Conservation (phyloP, 202 grass and related monocot species). For the Schoenoplectus triqueter region DNA sequence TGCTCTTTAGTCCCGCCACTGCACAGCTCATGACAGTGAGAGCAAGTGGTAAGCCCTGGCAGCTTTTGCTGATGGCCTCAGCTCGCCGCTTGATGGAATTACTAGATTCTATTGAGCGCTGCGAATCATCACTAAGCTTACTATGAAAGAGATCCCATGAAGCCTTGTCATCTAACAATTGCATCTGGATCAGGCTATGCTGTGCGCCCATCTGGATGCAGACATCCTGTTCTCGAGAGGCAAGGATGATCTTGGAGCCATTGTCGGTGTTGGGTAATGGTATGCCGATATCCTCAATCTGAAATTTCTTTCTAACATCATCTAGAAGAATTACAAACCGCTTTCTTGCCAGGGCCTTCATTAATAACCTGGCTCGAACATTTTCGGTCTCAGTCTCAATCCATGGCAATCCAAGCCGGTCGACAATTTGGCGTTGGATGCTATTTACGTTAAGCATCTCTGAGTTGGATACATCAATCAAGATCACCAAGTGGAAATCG, state of each 20-base stretch:
- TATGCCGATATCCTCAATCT: constrained; percentile 56
- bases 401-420: constrained; percentile 57
- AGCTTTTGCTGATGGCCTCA: constrained; percentile 43
- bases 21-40: constrained; percentile 53
- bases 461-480: constrained; percentile 61
- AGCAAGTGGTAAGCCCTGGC: constrained; percentile 60
- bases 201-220: constrained; percentile 62
- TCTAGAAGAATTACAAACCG: constrained; percentile 64
- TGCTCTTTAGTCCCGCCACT: constrained; percentile 44
- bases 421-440: constrained; percentile 52
- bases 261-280: constrained; percentile 47
- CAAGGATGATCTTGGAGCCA: constrained; percentile 56
- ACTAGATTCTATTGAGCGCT: constrained; percentile 19
- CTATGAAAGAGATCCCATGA: constrained; percentile 57
- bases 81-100: constrained; percentile 37
- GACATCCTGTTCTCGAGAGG: constrained; percentile 49
- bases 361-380: constrained; percentile 51
- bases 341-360: constrained; percentile 45
- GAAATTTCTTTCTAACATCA: constrained; percentile 48
- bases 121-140: constrained; percentile 49
- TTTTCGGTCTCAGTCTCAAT: constrained; percentile 40
- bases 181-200: constrained; percentile 50
- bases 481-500: constrained; percentile 56
- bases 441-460: constrained; percentile 41
- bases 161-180: constrained; percentile 39